Base-by-base conservation (phyloP, 768 basidiomycete genomes). In the Suillus occidentalis region DNA sequence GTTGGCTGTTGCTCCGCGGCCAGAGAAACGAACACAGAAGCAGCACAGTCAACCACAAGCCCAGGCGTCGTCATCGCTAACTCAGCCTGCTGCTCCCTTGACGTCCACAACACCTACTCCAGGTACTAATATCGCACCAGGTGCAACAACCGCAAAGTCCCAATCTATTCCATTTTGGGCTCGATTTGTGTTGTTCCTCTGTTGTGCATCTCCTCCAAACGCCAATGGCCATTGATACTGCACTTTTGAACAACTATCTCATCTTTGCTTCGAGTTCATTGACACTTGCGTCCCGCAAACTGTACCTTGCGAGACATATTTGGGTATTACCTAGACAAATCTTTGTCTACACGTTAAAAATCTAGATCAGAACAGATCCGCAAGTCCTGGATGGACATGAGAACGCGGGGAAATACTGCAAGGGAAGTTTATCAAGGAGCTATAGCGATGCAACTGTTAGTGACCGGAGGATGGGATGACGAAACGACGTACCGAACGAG, bases 381-480 rank as follows among this genome's bases (percentile, higher is more conserved):
- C 52, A 20, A 53, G 52, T 55, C 31, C 31, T 13, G 31, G 6
- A n/a, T 20, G 31, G 8, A 62, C n/a, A 34, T 62, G 50, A 10
- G 34, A 53, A 10, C 61, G 61, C 6, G 49, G 61, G n/a, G 49
- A 31, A 25, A 62, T 62, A 14, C 6, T 25, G 39, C 61, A 62
- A 14, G 61, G 61, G 61, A 62, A 62, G 31, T 3, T 9, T 12
- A 14, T 36, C n/a, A 47, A 16, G 18, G n/a, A 52, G 34, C 61
- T 62, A 47, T 10, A 22, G n/a, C n/a, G n/a, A 22, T 2, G 31
- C 6, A 14, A 37, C 14, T 62, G n/a, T 50, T 16, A 20, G 49
- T 39, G 31, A 18, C 13, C 0, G 34, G 6, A 55, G 10, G 39
- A 28, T 14, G n/a, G 4, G 10, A 20, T n/a, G 22, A 57, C 6